Base-by-base conservation (phyloP, 495 filamentous ascomycete genomes). In the Elasticomyces elasticus region DNA sequence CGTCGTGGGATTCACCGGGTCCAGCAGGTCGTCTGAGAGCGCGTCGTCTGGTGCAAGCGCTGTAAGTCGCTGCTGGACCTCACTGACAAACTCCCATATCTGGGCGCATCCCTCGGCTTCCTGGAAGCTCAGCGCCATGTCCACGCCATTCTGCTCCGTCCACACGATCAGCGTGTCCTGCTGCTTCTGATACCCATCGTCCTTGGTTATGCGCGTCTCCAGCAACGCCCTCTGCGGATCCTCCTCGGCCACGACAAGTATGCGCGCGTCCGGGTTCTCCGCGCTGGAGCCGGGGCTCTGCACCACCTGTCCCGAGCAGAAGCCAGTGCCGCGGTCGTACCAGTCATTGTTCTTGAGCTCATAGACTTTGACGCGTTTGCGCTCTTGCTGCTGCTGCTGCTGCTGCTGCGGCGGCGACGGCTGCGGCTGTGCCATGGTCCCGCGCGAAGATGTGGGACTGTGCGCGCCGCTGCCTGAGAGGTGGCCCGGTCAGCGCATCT, bases 121-220 rank as follows among this genome's bases (percentile, higher is more conserved):
- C 70, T 98, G 92, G 68, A 98, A 98, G 68, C 91, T 96, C 51
- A 98, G 77, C 28, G 92, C 92, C 92, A 98, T 97, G 66, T 98
- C 92, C 53, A 86, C 82, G 25, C 85, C 85, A 71, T 80, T 86
- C 38, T 68, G 70, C 64, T 98, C 92, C 19, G 92, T 96, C 92
- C 92, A 98, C 42, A 98, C 89, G 43, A 98, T 98, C 42, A 98
- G 79, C 15, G 92, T 98, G 68, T 97, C 92, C 84, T 97, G 92
- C 65, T 98, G 92, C 70, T 96, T 96, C 71, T 96, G 89, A 71
- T 97, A 97, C 37, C 85, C 87, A 80, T 96, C 92, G 56, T 96
- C 89, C 66, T 89, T 95, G 54, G 81, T 79, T 53, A 98, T 94
- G 64, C 79, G 88, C 26, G 86, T 94, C 70, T 96, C 86, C 49